A percentile compares a stretch with the other conserved stretches of the same genome.
Evolutionary conservation across 2,329 filamentous ascomycete species (phyloP).

Genomic region (Colletotrichum tropicicola): DNA sequence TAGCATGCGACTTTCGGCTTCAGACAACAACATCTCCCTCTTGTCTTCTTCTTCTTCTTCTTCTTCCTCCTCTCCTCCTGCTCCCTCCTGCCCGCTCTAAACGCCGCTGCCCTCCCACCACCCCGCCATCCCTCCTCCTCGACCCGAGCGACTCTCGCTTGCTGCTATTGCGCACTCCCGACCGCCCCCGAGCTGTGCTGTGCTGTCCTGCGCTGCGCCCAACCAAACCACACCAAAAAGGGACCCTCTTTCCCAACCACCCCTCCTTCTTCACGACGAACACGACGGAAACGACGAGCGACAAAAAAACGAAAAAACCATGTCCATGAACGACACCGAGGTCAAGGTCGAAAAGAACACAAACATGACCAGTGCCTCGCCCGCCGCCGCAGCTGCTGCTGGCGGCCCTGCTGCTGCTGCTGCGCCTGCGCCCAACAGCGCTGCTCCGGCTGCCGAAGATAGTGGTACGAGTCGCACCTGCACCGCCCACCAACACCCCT

Average conservation of each 20-base stretch:
- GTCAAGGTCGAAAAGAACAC: conserved; percentile 46
- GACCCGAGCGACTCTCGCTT: conserved; percentile 19
- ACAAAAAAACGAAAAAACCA: conserved; percentile 36
- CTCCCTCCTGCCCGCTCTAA: conserved; percentile 12
- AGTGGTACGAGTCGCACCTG: conserved; percentile 47
- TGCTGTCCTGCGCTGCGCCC: no score
- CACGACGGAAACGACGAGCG: conserved; percentile 47
- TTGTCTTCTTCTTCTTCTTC: conserved; percentile 8
- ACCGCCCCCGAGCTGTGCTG: no score
- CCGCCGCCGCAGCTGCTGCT: conserved; percentile 38
- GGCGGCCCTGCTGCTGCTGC: conserved; percentile 34
- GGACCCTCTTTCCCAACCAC: conserved; percentile 36
- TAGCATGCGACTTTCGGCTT: conserved; percentile 29
- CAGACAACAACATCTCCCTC: conserved; percentile 23
- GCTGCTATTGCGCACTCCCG: conserved; percentile 19
- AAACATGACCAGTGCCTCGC: conserved; percentile 47
- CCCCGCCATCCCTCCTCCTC: conserved; percentile 20
- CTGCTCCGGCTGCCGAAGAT: conserved; percentile 44
- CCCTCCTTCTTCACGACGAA: conserved; percentile 29
- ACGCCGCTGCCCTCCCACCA: conserved; percentile 19
- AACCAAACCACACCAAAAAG: conserved; percentile 27
- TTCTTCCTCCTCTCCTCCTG: neutral
- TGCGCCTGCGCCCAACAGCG: conserved; percentile 36
- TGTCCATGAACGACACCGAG: conserved; percentile 52
- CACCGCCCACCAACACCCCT: conserved; percentile 12